These are phyloP conservation scores for Bidens hawaiensis DNA, from an alignment of 140 eudicot genomes.

Conservation along the genomic window DNA sequence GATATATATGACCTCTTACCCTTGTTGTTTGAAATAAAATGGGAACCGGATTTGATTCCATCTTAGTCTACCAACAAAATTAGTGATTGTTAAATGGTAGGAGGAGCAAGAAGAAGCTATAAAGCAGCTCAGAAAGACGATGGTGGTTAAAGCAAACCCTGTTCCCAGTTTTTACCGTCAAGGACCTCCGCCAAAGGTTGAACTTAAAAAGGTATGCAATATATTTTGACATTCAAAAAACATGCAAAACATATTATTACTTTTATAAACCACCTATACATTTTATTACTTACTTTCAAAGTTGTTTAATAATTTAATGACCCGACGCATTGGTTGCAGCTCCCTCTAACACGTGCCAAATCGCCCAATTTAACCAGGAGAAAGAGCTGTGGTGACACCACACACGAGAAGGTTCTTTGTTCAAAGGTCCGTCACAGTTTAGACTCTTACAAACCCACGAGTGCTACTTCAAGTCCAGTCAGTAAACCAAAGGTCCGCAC, in stretches of 20 bases:
- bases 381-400: constrained; percentile 74
- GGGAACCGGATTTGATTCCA: too few relatives aligned
- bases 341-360: constrained; percentile 81
- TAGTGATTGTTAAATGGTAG: constrained; percentile 42
- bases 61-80: too few relatives aligned
- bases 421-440: constrained; percentile 62
- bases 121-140: constrained; percentile 75
- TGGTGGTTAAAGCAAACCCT: constrained; percentile 89
- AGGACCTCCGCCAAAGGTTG: constrained; percentile 97
- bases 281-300: too few relatives aligned
- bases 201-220: constrained; percentile 50
- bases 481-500: constrained; percentile 20
- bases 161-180: constrained; percentile 88
- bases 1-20: too few relatives aligned
- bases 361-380: constrained; percentile 75
- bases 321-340: constrained; percentile 31
- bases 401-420: constrained; percentile 41
- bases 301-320: too few relatives aligned
- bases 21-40: too few relatives aligned
- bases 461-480: constrained; percentile 34
- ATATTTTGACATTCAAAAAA: too few relatives aligned
- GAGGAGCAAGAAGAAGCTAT: constrained; percentile 93
- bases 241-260: too few relatives aligned
- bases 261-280: too few relatives aligned
- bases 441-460: constrained; percentile 44